phyloP scores from a whole-genome alignment of 2,329 filamentous ascomycete genomes.

The Gliomastix tumulicola region DNA sequence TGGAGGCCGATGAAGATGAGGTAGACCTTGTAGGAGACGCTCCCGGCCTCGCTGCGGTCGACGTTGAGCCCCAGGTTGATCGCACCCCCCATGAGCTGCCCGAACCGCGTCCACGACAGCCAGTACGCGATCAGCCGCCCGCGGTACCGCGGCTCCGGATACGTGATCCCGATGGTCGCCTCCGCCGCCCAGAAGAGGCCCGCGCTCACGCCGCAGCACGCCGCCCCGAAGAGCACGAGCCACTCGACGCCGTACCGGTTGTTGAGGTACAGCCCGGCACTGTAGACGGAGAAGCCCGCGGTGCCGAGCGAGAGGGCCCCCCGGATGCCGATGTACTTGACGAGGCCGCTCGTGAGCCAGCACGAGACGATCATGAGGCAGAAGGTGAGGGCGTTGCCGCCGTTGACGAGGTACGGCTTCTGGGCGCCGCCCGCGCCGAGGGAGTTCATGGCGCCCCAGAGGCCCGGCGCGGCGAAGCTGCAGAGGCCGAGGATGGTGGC shows the following conservation, averaged over 20 bases:
- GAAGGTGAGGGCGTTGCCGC: conserved; percentile 42
- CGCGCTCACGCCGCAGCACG: conserved; percentile 37
- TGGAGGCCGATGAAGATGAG: conserved; percentile 61
- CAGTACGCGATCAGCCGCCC: conserved; percentile 20
- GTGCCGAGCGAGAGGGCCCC: conserved; percentile 36
- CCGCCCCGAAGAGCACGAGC: conserved; percentile 42
- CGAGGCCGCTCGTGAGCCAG: conserved; percentile 36
- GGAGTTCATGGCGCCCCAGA: conserved; percentile 34
- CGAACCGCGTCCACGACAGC: conserved; percentile 34
- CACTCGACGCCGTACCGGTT: conserved; percentile 43
- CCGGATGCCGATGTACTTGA: conserved; percentile 13
- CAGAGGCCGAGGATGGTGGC: conserved; percentile 36
- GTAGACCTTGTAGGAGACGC: conserved; percentile 58
- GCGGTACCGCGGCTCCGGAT: conserved; percentile 13
- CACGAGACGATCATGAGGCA: conserved; percentile 37
- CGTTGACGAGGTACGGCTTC: conserved; percentile 58
- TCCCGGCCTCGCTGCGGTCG: conserved; percentile 39
- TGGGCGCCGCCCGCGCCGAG: conserved; percentile 39
- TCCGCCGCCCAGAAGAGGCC: conserved; percentile 32
- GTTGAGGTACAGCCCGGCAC: conserved; percentile 39
- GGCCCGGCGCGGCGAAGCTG: conserved; percentile 37
- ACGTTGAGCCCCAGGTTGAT: conserved; percentile 36
- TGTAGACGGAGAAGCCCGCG: conserved; percentile 39
- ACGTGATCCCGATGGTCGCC: conserved; percentile 6
- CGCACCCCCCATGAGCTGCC: conserved; percentile 35